Conservation (phyloP, 345 rosid genomes). For the Trapa bicornis region DNA sequence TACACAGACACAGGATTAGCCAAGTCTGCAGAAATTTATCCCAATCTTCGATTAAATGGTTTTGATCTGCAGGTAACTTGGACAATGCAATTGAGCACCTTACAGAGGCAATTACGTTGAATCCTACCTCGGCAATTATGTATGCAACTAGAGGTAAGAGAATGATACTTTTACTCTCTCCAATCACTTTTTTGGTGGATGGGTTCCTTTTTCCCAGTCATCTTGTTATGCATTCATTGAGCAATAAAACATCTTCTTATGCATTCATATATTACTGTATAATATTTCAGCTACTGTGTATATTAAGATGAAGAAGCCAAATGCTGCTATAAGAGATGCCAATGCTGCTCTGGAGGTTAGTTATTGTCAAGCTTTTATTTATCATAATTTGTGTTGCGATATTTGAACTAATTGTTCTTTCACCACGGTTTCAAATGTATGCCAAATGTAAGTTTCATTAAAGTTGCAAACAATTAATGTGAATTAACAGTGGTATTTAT, state of each 20-base stretch:
- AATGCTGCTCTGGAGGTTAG: slow-evolving; percentile 81
- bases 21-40: not conserved
- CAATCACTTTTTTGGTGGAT: not conserved
- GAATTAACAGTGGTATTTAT: not conserved
- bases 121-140: slow-evolving; percentile 86
- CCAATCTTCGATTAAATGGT: no score
- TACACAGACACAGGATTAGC: not conserved
- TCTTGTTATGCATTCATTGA: not conserved
- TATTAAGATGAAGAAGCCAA: slow-evolving; percentile 90
- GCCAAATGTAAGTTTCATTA: no score
- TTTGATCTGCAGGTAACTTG: slow-evolving; percentile 39
- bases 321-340: slow-evolving; percentile 91
- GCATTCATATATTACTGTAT: not conserved
- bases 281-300: slow-evolving; percentile 67
- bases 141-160: slow-evolving; percentile 72
- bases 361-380: not conserved
- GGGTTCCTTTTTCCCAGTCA: not conserved
- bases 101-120: slow-evolving; percentile 66
- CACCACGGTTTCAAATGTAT: not conserved
- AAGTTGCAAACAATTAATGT: not conserved
- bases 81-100: slow-evolving; percentile 78
- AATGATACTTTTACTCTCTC: not conserved
- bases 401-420: not conserved
- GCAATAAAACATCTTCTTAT: not conserved
- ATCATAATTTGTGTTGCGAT: not conserved